Evolutionary conservation across 371 early-diverging fungal genomes (phyloP), one percentile per base, ranked within the genome.

Genomic region (Haplosporangium sp.): DNA sequence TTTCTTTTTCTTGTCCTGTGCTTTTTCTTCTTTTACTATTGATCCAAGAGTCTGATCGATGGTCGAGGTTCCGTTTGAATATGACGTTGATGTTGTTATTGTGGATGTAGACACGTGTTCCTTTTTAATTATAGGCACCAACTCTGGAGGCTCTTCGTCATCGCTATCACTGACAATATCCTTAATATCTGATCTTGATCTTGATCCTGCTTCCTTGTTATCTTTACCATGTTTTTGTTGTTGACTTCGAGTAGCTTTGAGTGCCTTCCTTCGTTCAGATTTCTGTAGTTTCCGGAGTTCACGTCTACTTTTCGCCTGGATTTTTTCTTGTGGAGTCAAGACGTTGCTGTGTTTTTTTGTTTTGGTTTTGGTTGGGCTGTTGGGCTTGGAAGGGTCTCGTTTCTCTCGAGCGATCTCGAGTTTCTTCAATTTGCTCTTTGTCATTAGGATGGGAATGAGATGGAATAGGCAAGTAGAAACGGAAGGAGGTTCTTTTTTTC

Each of bases 141-240:
- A 45, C 35, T 69, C 61, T 62, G 69, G 61, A 2, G 61, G 60
- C 20, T 69, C 69, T 5, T 69, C 69, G 53, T 69, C 61, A 11
- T 55, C 42, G 34, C 34, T 65, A 35, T 37, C n/a, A 48, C 37
- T 11, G 47, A 9, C 4, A 35, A 11, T 17, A 11, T 2, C 34
- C 10, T 45, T 45, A 45, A 20, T 27, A 27, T 27, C 27, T 27
- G 27, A 27, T 10, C 6, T 20, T 55, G 20, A 20, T 34, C 35
- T 35, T 55, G 10, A 27, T n/a, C 10, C 38, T 34, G 52, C 38
- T 45, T 13, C 42, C 37, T 27, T 60, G n/a, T 6, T 7, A 3
- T 15, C n/a, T n/a, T n/a, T 15, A 50, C 50, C 15, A 7, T 15
- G 50, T 6, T 50, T 6, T 50, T n/a, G 11, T 50, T 50, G 6